A percentile compares a stretch with the other conserved stretches of the same genome.
phyloP scores from a whole-genome alignment of 192 early-diverging fungal genomes.

The Powellomyces hirtus region DNA sequence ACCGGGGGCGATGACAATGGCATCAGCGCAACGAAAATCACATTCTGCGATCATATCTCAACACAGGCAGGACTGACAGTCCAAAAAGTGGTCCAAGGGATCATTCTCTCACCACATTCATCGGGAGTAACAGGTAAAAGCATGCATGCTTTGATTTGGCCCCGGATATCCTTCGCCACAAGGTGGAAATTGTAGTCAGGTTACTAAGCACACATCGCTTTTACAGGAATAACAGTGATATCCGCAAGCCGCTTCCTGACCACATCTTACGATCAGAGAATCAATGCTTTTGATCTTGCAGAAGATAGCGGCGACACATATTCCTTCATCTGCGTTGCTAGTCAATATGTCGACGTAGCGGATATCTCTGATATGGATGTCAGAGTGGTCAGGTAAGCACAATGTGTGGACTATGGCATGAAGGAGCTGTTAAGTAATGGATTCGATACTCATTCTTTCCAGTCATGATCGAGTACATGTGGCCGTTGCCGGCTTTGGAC shows the following conservation, averaged over 20 bases:
- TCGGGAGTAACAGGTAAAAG: constrained; percentile 66
- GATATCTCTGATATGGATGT: constrained; percentile 25
- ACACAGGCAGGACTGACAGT: neutral
- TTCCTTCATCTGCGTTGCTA: neutral
- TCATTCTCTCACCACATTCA: constrained; percentile 51
- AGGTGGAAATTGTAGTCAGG: neutral
- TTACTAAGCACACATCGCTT: neutral
- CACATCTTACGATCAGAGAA: constrained; percentile 68
- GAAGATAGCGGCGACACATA: neutral
- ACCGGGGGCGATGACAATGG: constrained; percentile 82
- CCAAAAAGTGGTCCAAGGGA: neutral
- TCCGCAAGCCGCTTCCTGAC: constrained; percentile 18
- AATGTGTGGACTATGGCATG: neutral
- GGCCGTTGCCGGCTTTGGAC: constrained; percentile 26
- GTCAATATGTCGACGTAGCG: constrained; percentile 14
- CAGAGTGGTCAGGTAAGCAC: neutral
- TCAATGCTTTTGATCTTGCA: constrained; percentile 55
- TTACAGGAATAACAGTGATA: constrained; percentile 10
- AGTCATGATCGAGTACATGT: neutral
- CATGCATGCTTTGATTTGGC: neutral
- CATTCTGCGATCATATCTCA: constrained; percentile 16
- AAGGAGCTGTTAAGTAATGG: neutral
- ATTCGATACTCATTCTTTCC: neutral
- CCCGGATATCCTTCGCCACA: neutral
- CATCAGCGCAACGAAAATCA: constrained; percentile 27